Evolutionary conservation across 768 basidiomycete genomes (phyloP), one percentile per base, ranked within the genome.

Genomic region (Gymnopilus dilepis): DNA sequence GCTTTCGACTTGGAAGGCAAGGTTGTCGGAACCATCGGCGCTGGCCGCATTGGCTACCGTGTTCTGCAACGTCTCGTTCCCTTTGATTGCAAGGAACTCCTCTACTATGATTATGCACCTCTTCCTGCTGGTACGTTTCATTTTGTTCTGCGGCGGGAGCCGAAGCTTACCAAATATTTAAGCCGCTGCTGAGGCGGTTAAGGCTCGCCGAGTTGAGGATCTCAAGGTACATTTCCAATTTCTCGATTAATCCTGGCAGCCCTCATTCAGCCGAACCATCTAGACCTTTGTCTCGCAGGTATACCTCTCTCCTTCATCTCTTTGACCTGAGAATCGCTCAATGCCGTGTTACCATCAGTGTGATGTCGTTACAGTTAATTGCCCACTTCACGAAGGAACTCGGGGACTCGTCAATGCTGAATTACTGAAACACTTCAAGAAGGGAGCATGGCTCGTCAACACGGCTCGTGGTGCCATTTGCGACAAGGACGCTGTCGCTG

Each of bases 381-480:
- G 88, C 74, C 92, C 92, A 37, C 82, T 96, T 30, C 93, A 95
- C 79, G 93, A 95, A 72, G 87, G 87, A 26, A 95, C 94, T 40
- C 80, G 80, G 42, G 90, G 90, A 22, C 84, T 95, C 48, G 82
- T 95, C 70, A 92, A 94, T 79, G 82, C 84, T 40, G 92, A 95
- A 38, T 86, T 94, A 40, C 80, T 96, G 67, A 84, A 84, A 74
- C 90, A 92, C 78, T 90, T 96, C 84, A 97, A 97, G 84, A 89
- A 91, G 73, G 94, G 93, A 51, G 85, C 94, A 15, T 95, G 91
- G 90, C 86, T 96, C 69, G 89, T 97, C 71, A 97, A 97, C 84
- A 94, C 93, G 28, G 92, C 93, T 54, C 92, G 94, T 67, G 95
- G 95, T 43, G 95, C 95, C 41, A 94, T 97, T 69, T 94, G 91